Base-by-base conservation (phyloP, 192 early-diverging fungal genomes). In the Coemansia sp. region DNA sequence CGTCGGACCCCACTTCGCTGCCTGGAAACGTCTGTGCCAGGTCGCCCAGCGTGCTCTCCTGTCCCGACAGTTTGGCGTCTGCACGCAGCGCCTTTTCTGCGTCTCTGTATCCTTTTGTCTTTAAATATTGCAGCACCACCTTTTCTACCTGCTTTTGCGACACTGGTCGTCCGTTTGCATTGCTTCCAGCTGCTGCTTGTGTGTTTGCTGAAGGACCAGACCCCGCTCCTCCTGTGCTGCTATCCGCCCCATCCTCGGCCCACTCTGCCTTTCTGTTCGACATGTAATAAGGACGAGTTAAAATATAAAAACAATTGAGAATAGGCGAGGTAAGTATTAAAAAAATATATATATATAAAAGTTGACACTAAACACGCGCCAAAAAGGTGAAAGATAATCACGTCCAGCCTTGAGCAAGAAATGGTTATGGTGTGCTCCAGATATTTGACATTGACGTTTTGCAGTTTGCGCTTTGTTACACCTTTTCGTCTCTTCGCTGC, bases 41-140 rank as follows among this genome's bases (percentile, higher is more conserved):
- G 64, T 87, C 77, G 60, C 76, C 53, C 11, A 85, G 34, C 60
- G 84, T 85, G 63, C 79, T 67, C 34, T 87, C 77, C 32, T 37
- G 37, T 14, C 67, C 71, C 31, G 73, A 67, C 19, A 84, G 62
- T 37, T 44, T 70, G 25, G 89, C 88, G 36, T 94, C 90, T 14
- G 85, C 76, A 42, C 86, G 76, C 39, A 94, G 84, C 19, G 89
- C 87, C 10, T 77, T 60, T 53, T 92, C 91, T 0, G 92, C 85
- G 45, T 88, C 79, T 57, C 75, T 86, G 69, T 91, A 92, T 3
- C 92, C 92, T 61, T 90, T 90, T 42, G 87, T 75, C 48, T 87
- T 77, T 21, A 91, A 74, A 61, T 90, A 92, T 45, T 90, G 86
- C 41, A 87, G 74, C 11, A 91, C 88, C 17, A 90, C 85, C 58